Evolutionary conservation across 2,329 filamentous ascomycete genomes (phyloP).

Genomic region (Dothistroma septosporum): DNA sequence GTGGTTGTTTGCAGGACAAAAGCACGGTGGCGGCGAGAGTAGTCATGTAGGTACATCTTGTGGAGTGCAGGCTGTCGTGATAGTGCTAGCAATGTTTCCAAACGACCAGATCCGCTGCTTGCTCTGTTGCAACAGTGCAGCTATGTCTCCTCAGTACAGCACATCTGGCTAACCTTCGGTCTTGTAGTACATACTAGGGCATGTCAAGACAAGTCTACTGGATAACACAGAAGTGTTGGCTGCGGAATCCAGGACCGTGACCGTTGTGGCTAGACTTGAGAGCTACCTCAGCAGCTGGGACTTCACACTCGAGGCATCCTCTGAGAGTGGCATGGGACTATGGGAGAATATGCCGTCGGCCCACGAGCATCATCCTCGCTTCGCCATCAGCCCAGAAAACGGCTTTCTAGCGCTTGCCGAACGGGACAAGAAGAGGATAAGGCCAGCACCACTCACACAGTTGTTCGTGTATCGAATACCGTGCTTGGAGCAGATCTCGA

Average conservation of each 20-base stretch:
- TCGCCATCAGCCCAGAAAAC: constrained; percentile 20
- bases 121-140: too few species aligned
- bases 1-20: constrained; percentile 31
- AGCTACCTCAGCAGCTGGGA: constrained; percentile 31
- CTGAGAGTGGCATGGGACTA: constrained; percentile 24
- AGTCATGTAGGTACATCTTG: constrained; percentile 11
- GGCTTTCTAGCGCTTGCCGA: constrained; percentile 31
- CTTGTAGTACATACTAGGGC: constrained; percentile 26
- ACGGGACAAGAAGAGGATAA: constrained; percentile 30
- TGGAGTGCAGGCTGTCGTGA: too few species aligned
- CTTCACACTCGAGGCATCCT: constrained; percentile 24
- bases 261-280: constrained; percentile 28
- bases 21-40: constrained; percentile 28
- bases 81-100: too few species aligned
- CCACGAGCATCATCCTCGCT: constrained; percentile 32
- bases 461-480: constrained; percentile 33
- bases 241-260: constrained; percentile 24
- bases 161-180: too few species aligned
- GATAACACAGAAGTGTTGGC: constrained; percentile 14
- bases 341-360: constrained; percentile 34
- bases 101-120: too few species aligned
- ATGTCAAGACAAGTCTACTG: constrained; percentile 23
- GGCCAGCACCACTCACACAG: constrained; percentile 25
- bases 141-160: too few species aligned
- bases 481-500: constrained; percentile 14